Percentiles rank a stretch among this genome's conserved stretches.
phyloP scores from a whole-genome alignment of 257 asterid species.

The Ophiorrhiza pumila region DNA sequence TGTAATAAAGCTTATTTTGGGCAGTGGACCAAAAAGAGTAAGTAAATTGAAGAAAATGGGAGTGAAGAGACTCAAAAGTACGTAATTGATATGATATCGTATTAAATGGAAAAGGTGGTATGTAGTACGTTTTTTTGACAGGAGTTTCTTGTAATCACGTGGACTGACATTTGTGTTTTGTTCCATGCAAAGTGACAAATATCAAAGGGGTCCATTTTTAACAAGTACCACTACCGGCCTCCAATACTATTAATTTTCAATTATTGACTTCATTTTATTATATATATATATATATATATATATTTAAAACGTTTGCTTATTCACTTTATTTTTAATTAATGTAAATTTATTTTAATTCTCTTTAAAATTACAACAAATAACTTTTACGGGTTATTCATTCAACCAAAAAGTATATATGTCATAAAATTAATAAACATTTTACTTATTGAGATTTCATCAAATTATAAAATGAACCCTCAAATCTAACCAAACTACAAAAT shows the following conservation, averaged over 20 bases:
- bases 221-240: slow-evolving; percentile 4
- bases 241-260: slow-evolving; percentile 1
- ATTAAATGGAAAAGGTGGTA: not conserved
- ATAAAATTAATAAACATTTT: no score
- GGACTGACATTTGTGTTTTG: slow-evolving; percentile 19
- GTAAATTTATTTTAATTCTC: no score
- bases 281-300: no score
- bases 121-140: slow-evolving; percentile 4
- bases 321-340: no score
- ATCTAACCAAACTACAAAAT: no score
- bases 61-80: not conserved
- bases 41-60: not conserved
- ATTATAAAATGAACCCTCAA: no score
- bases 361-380: no score
- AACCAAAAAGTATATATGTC: no score
- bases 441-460: no score
- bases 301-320: no score
- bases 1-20: no score
- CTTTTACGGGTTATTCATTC: no score
- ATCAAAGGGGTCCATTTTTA: slow-evolving; percentile 9
- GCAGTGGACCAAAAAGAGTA: not conserved
- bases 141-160: slow-evolving; percentile 25
- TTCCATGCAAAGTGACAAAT: slow-evolving; percentile 17
- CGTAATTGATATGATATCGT: not conserved
- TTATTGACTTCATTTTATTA: slow-evolving; percentile 10